A percentile compares a stretch with the other conserved stretches of the same genome.
These are phyloP conservation scores for Xanthoconium separans DNA, from an alignment of 1,284 basidiomycete species.

Conservation along the genomic window DNA sequence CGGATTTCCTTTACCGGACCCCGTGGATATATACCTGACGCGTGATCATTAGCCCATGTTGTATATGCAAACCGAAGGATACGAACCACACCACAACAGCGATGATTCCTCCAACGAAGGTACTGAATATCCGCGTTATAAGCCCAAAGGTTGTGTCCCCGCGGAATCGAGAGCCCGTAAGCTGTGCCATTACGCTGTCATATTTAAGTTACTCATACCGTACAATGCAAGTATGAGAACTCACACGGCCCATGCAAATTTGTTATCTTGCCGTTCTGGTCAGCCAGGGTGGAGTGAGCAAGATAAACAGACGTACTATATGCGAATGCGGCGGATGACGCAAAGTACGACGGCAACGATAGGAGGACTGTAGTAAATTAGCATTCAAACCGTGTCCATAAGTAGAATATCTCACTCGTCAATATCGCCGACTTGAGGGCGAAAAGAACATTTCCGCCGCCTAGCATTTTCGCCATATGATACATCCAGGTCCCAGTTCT, in stretches of 20 bases:
- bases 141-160: constrained; percentile 78
- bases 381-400: neutral
- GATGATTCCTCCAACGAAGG: constrained; percentile 67
- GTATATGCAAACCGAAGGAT: neutral
- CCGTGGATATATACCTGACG: constrained; percentile 71
- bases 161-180: constrained; percentile 68
- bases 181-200: constrained; percentile 68
- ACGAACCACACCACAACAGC: constrained; percentile 72
- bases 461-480: constrained; percentile 38
- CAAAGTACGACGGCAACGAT: constrained; percentile 56
- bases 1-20: constrained; percentile 62
- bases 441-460: constrained; percentile 65
- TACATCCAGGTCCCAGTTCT: constrained; percentile 48
- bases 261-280: constrained; percentile 39
- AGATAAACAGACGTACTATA: constrained; percentile 46
- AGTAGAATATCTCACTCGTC: constrained; percentile 41
- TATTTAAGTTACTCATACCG: neutral
- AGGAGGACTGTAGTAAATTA: constrained; percentile 46
- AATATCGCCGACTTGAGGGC: constrained; percentile 78
- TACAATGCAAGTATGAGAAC: constrained; percentile 11
- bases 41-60: neutral
- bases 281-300: neutral
- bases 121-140: constrained; percentile 60
- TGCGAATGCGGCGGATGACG: constrained; percentile 53
- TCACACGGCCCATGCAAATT: constrained; percentile 58